Percentiles rank a stretch among this genome's conserved stretches.
Conservation (phyloP, 192 early-diverging fungal genomes). For the Umbelopsis vinacea region DNA sequence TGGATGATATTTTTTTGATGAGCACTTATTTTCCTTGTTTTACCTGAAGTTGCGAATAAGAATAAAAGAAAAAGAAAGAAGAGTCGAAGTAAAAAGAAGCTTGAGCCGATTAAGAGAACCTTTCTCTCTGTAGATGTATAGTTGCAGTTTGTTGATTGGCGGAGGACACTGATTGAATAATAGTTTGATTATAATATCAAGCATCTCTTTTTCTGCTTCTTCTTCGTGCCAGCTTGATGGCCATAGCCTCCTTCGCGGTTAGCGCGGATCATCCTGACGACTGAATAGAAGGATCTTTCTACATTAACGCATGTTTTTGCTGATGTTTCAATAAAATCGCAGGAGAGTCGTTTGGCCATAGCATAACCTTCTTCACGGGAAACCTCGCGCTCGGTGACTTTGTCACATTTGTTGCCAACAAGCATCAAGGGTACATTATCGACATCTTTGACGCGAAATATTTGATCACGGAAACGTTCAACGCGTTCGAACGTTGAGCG, state of each 20-base stretch:
- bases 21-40: neutral
- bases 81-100: conserved; percentile 20
- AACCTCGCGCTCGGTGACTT: conserved; percentile 78
- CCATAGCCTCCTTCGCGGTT: conserved; percentile 50
- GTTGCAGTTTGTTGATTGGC: conserved; percentile 21
- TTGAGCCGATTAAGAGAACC: conserved; percentile 14
- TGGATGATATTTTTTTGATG: conserved; percentile 5
- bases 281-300: conserved; percentile 80
- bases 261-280: conserved; percentile 76
- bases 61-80: conserved; percentile 19
- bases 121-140: conserved; percentile 21
- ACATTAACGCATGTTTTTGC: conserved; percentile 90
- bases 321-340: conserved; percentile 85
- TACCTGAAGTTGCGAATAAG: conserved; percentile 19
- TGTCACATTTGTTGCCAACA: conserved; percentile 93
- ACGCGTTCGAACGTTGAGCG: conserved; percentile 85
- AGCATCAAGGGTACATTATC: conserved; percentile 86
- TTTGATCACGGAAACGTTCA: conserved; percentile 83
- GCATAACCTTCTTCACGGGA: conserved; percentile 76
- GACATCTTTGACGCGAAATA: conserved; percentile 83
- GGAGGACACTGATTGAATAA: conserved; percentile 19
- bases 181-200: conserved; percentile 34
- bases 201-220: conserved; percentile 41
- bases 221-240: conserved; percentile 24
- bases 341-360: conserved; percentile 72